Percentiles rank a stretch among this genome's conserved stretches.
Conservation (phyloP, 192 early-diverging fungal genomes). For the Coemansia sp. region DNA sequence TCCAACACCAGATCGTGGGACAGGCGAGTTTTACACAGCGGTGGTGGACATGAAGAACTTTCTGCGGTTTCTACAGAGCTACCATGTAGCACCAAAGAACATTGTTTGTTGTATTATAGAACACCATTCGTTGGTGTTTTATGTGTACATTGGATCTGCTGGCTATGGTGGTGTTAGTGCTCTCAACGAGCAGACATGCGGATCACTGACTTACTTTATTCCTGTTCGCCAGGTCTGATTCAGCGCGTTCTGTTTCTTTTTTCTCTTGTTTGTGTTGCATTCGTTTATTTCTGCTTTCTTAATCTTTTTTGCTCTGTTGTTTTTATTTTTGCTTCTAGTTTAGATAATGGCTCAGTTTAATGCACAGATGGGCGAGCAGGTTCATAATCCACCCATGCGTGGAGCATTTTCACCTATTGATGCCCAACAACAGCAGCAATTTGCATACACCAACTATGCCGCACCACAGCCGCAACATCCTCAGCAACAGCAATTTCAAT, state of each 20-base stretch:
- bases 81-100: constrained; percentile 72
- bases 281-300: constrained; percentile 3
- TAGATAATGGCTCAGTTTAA: constrained; percentile 35
- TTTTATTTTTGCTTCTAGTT: not conserved
- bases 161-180: constrained; percentile 29
- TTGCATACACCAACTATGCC: constrained; percentile 21
- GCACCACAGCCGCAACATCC: constrained; percentile 18
- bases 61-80: constrained; percentile 72
- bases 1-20: constrained; percentile 25
- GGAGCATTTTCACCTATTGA: constrained; percentile 52
- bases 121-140: constrained; percentile 49
- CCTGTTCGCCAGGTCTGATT: constrained; percentile 41
- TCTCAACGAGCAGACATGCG: constrained; percentile 43
- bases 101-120: constrained; percentile 68
- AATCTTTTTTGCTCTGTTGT: not conserved
- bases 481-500: constrained; percentile 7
- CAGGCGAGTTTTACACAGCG: constrained; percentile 62
- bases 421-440: constrained; percentile 46
- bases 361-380: constrained; percentile 42
- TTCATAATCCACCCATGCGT: constrained; percentile 39
- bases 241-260: not conserved
- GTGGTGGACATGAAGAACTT: constrained; percentile 72
- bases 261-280: constrained; percentile 5
- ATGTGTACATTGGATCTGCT: constrained; percentile 50
- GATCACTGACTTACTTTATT: constrained; percentile 49